Evolutionary conservation across 2,329 filamentous ascomycete species (phyloP).

Genomic region (Annulohypoxylon truncatum): DNA sequence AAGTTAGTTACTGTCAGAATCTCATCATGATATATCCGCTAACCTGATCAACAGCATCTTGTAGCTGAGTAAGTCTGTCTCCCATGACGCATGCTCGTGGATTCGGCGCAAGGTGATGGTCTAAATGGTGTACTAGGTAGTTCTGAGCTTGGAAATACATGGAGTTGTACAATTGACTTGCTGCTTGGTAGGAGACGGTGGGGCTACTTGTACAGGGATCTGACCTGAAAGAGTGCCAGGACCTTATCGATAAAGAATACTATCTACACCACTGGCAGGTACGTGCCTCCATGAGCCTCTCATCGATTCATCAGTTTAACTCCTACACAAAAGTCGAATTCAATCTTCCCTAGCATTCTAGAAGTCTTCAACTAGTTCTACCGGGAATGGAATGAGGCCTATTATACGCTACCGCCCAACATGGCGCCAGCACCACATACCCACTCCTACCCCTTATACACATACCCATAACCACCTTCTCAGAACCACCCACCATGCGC

Average conservation of each 20-base stretch:
- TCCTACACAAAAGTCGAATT: too few relatives aligned
- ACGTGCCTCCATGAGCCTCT: not conserved
- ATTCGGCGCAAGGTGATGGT: conserved; percentile 4
- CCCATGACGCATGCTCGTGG: conserved; percentile 61
- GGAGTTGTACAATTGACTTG: not conserved
- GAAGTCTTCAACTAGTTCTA: not conserved
- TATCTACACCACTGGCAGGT: not conserved
- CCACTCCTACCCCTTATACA: not conserved
- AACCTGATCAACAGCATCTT: conserved; percentile 87
- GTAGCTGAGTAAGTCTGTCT: conserved; percentile 83
- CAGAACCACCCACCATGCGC: not conserved
- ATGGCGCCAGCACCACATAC: conserved; percentile 27
- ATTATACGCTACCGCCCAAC: not conserved
- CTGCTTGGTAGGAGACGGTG: not conserved
- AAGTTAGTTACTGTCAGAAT: conserved; percentile 9
- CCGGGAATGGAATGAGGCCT: conserved; percentile 39
- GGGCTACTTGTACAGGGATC: not conserved
- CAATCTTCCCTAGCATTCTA: not conserved
- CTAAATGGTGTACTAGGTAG: not conserved
- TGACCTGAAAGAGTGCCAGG: not conserved
- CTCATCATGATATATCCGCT: conserved; percentile 12
- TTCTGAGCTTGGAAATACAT: not conserved
- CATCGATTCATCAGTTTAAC: not conserved
- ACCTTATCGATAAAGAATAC: not conserved
- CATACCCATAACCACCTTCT: not conserved